Evolutionary conservation across 2,329 filamentous ascomycete species (phyloP), one percentile per base, ranked within the genome.

Genomic region (Alternaria sp.): DNA sequence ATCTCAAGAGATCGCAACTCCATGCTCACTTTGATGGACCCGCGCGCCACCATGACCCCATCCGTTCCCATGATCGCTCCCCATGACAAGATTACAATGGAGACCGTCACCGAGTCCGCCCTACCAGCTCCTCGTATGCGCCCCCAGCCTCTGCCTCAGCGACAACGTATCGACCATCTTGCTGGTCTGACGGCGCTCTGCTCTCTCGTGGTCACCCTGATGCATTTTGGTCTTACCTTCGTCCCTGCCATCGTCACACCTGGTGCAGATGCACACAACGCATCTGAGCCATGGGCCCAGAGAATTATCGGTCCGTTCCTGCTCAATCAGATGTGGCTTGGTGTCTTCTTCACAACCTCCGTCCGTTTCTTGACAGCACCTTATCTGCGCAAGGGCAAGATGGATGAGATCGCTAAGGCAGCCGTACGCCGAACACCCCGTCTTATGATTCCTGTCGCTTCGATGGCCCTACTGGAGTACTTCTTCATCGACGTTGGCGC

Each of bases 321-420:
- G 11, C 77, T 84, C 37, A 83, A 84, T 30, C 81, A 81, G 45
- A 77, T 84, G 60, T 84, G 82, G 80, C 81, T 85, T 12, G 83
- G 83, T 20, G 81, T 82, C 23, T 85, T 85, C 73, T 82, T 85
- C 71, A 82, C 82, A 9, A 85, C 81, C 8, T 83, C 83, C 0
- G 82, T 81, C 43, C 81, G 83, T 50, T 85, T 85, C 69, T 62
- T 85, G 28, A 77, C 79, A 12, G 72, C 79, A 2, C 76, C 76
- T 43, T 85, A 83, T 55, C 75, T 85, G 9, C 78, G 75, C 49
- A 80, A 76, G 5, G 83, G 82, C 18, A 80, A 83, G 33, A 71
- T 85, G 14, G 69, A 78, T 23, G 78, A 79, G 26, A 76, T 85
- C 41, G 82, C 82, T 4, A 79, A 84, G 62, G 83, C 82, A 56